A percentile compares a stretch with the other conserved stretches of the same genome.
Conservation (phyloP, 2,329 filamentous ascomycete genomes). For the Calonectria multiphialidica region DNA sequence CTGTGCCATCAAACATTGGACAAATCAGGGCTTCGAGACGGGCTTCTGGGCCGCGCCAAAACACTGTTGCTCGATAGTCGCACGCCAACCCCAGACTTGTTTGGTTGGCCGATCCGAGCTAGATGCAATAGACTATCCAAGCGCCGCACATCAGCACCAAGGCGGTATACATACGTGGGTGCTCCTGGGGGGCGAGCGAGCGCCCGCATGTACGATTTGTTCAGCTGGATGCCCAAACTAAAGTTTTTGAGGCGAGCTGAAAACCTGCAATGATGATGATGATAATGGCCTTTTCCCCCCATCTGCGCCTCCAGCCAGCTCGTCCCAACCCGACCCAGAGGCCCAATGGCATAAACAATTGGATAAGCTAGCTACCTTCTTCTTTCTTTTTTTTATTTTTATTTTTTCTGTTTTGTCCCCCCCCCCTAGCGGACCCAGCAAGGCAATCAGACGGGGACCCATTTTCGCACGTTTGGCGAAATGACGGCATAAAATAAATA, state of each 20-base stretch:
- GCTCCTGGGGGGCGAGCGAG: not conserved
- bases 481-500: conserved; percentile 9
- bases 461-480: conserved; percentile 6
- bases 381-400: not conserved
- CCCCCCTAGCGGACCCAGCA: not conserved
- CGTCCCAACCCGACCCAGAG: too few relatives aligned
- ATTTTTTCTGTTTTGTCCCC: not conserved
- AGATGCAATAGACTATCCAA: not conserved
- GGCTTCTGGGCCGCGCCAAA: not conserved
- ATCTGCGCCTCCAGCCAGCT: too few relatives aligned
- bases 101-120: not conserved
- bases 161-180: not conserved
- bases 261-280: too few relatives aligned
- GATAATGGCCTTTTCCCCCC: not conserved
- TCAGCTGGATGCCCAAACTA: not conserved
- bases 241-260: not conserved
- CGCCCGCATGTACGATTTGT: not conserved
- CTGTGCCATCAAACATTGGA: not conserved
- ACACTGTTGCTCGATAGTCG: not conserved
- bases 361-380: not conserved
- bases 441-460: not conserved
- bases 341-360: not conserved
- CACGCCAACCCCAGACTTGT: not conserved
- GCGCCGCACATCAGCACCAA: not conserved
- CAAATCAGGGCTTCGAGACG: not conserved